A percentile compares a stretch with the other conserved stretches of the same genome.
Evolutionary conservation across 2,329 filamentous ascomycete genomes (phyloP).

Genomic region (Harringtonia lauricola): DNA sequence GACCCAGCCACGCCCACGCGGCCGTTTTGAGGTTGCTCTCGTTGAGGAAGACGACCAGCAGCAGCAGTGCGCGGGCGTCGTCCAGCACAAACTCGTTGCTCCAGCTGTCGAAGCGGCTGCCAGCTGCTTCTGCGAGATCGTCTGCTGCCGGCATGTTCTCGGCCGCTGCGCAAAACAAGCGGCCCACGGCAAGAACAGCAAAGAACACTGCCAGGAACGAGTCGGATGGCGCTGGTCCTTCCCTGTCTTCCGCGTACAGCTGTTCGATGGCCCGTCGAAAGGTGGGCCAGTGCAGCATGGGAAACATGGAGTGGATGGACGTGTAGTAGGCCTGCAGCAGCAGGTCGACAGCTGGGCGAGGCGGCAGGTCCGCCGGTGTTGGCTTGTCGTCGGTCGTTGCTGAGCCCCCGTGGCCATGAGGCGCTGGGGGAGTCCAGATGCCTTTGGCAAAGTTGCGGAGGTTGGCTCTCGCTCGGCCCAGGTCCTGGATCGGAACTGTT

Average conservation of each 20-base stretch:
- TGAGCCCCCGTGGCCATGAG: constrained; percentile 38
- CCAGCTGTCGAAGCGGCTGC: constrained; percentile 68
- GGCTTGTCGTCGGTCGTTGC: constrained; percentile 22
- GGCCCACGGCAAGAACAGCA: constrained; percentile 71
- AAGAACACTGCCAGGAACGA: constrained; percentile 76
- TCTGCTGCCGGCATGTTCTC: constrained; percentile 41
- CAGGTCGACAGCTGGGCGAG: constrained; percentile 57
- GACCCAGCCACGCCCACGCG: constrained; percentile 77
- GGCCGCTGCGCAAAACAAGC: constrained; percentile 65
- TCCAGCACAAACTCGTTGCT: constrained; percentile 67
- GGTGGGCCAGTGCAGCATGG: constrained; percentile 78
- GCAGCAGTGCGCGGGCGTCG: constrained; percentile 58
- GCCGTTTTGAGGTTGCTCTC: constrained; percentile 81
- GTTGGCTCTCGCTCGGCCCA: constrained; percentile 61
- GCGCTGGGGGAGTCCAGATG: constrained; percentile 67
- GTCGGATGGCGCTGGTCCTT: constrained; percentile 25
- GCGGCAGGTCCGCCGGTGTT: constrained; percentile 55
- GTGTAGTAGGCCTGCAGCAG: constrained; percentile 66
- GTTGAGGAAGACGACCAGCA: constrained; percentile 68
- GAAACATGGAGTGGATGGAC: constrained; percentile 69
- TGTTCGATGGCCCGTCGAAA: constrained; percentile 68
- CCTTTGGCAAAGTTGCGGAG: constrained; percentile 65
- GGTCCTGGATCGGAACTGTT: constrained; percentile 45
- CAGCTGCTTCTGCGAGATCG: constrained; percentile 61
- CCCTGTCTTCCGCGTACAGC: constrained; percentile 47